Conservation (phyloP, 352 stramenopile species). For the Phytophthora sp. region DNA sequence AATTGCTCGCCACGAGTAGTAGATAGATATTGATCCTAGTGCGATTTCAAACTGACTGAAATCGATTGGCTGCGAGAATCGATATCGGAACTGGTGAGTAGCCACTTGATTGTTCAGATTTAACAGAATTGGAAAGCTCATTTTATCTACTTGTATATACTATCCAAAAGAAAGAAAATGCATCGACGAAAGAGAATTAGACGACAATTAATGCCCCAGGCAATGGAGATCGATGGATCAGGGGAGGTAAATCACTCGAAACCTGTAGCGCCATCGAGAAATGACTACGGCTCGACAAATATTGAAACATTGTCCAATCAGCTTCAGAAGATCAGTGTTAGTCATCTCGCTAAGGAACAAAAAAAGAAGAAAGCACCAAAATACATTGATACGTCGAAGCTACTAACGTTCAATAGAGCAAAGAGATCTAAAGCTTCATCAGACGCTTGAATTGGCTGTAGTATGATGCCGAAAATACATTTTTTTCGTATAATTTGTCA, state of each 20-base stretch:
- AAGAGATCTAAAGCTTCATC: neutral
- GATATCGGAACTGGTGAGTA: too few relatives aligned
- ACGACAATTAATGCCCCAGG: constrained; percentile 4
- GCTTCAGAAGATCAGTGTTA: constrained; percentile 12
- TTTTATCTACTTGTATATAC: neutral
- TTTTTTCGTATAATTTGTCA: constrained; percentile 7
- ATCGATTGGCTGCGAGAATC: too few relatives aligned
- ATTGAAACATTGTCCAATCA: constrained; percentile 18
- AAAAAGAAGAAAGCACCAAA: neutral
- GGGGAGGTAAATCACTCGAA: constrained; percentile 1
- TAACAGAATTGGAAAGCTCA: neutral
- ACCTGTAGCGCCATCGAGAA: neutral
- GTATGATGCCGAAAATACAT: constrained; percentile 1
- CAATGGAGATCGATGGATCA: too few relatives aligned
- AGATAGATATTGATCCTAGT: too few relatives aligned
- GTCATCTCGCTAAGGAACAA: constrained; percentile 2
- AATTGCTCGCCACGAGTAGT: too few relatives aligned
- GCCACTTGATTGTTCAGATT: neutral
- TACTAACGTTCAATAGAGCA: constrained; percentile 1
- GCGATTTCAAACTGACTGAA: too few relatives aligned
- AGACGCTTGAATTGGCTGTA: constrained; percentile 2
- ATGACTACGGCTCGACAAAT: constrained; percentile 12
- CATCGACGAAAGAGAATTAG: neutral
- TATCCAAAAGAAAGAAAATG: neutral
- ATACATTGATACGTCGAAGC: constrained; percentile 17